Evolutionary conservation across 148 eudicot genomes (phyloP), one percentile per base, ranked within the genome.

Genomic region (Rhododendron ovatum): DNA sequence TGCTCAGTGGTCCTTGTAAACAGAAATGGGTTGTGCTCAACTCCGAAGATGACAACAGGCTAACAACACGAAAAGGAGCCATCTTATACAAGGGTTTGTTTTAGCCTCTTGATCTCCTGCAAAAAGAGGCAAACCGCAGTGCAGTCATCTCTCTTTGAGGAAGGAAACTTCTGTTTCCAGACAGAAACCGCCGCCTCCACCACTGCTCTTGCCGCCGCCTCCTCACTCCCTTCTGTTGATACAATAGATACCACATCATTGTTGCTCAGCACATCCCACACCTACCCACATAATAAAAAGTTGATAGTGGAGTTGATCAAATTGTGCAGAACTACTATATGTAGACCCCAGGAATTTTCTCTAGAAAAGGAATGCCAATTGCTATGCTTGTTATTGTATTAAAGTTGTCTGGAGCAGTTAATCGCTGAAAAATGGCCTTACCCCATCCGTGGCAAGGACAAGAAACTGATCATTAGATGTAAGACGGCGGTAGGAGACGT

Each of bases 201-300:
- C 57, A 95, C 91, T 63, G 93, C 91, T 81, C 83, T 89, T 65
- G 98, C 97, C 2, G 98, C 98, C 30, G 59, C 87, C 50, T 84
- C 93, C 89, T 88, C 92, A 76, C 53, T 92, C 47, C 80, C 87
- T 22, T 93, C 89, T n/a, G 90, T 82, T 47, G 86, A 75, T 63
- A 96, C 94, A 3, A 87, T 85, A 0, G 89, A 81, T 11, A 87
- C 93, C 0, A 95, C 98, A 84, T 92, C 88, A 4, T 93, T 88
- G 69, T 95, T 95, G 89, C 91, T 93, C 3, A 96, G 87, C 83
- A 92, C 98, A 91, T 95, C 98, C 99, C 98, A 96, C 71, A 96
- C 92, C 98, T 94, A 82, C 75, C 75, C 75, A 69, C 3, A 67
- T 10, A 67, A 28, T 28, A 15, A 75, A 18, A 24, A 7, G 2